phyloP scores from a whole-genome alignment of 2,329 filamentous ascomycete genomes.

The Monilinia vaccinii-corymbosi region DNA sequence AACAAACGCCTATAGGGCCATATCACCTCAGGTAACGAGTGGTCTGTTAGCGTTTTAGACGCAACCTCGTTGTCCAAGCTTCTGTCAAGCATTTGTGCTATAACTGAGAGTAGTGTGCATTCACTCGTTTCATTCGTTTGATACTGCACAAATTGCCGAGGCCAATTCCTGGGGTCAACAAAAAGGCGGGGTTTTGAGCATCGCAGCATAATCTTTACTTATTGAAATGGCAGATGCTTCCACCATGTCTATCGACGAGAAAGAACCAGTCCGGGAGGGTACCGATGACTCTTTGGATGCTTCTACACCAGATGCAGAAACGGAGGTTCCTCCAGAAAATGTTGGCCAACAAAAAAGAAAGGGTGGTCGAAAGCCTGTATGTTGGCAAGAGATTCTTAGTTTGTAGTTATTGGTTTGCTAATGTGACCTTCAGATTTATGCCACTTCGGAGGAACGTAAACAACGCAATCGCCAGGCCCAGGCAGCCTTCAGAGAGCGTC shows the following conservation, averaged over 20 bases:
- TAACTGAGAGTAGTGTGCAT: background rate
- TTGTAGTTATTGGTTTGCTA: slow-evolving; percentile 12
- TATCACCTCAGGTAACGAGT: slow-evolving; percentile 8
- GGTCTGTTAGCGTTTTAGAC: slow-evolving; percentile 5
- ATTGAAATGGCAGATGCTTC: slow-evolving; percentile 10
- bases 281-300: slow-evolving; percentile 49
- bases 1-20: slow-evolving; percentile 8
- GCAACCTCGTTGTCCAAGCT: slow-evolving; percentile 8
- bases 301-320: slow-evolving; percentile 48
- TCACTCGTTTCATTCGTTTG: slow-evolving; percentile 4
- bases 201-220: background rate
- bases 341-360: slow-evolving; percentile 74
- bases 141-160: slow-evolving; percentile 6
- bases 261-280: slow-evolving; percentile 47
- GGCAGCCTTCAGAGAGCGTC: slow-evolving; percentile 90
- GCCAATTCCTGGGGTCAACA: slow-evolving; percentile 4
- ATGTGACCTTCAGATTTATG: slow-evolving; percentile 66
- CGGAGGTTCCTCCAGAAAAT: slow-evolving; percentile 36
- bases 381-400: slow-evolving; percentile 29
- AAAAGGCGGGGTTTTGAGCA: slow-evolving; percentile 1
- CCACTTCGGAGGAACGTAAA: slow-evolving; percentile 96
- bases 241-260: slow-evolving; percentile 59
- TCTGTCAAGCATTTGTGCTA: slow-evolving; percentile 7
- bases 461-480: slow-evolving; percentile 96
- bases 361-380: slow-evolving; percentile 92